Evolutionary conservation across 768 basidiomycete species (phyloP), one percentile per base, ranked within the genome.

Genomic region (Suillus discolor): DNA sequence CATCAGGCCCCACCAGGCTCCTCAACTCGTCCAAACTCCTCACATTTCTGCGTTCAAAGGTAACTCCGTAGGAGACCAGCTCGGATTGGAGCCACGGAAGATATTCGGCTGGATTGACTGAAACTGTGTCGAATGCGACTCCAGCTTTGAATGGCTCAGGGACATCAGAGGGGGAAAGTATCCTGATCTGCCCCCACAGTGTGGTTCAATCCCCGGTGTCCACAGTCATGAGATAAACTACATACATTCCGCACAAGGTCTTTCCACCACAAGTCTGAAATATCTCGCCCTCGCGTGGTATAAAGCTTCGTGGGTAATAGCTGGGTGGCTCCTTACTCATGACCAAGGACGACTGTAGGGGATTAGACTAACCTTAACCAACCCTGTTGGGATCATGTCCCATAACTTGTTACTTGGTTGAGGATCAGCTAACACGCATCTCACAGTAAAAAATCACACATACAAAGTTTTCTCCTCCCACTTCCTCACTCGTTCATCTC

Each of bases 21-120:
- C 81, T 79, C 11, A 82, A 80, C 60, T 87, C 83, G 63, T 81
- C 82, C 62, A 88, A 67, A 57, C 80, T 81, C 28, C 69, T 73
- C 25, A 88, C 71, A 28, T 77, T 70, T 42, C 75, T 77, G 63
- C 79, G 79, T 53, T 81, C 71, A 73, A 89, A 82, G 13, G 73
- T 73, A 42, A 85, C 83, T 15, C 82, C 82, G 11, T 75, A 77
- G 25, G 71, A 67, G 16, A 70, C 65, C 42, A 85, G 71, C 65
- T 82, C 73, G 23, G 74, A 68, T 63, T 80, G 79, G 15, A 89
- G 75, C 81, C 85, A 83, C 2, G 77, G 79, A 36, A 85, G 76
- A 73, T 88, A 89, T 38, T 74, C 68, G 18, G 81, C 79, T 0
- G 86, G 85, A 67, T 87, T 81, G 47, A 86, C 73, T 42, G 83